phyloP scores from a whole-genome alignment of 1,284 basidiomycete species.

The Cutaneotrichosporon daszewskae region DNA sequence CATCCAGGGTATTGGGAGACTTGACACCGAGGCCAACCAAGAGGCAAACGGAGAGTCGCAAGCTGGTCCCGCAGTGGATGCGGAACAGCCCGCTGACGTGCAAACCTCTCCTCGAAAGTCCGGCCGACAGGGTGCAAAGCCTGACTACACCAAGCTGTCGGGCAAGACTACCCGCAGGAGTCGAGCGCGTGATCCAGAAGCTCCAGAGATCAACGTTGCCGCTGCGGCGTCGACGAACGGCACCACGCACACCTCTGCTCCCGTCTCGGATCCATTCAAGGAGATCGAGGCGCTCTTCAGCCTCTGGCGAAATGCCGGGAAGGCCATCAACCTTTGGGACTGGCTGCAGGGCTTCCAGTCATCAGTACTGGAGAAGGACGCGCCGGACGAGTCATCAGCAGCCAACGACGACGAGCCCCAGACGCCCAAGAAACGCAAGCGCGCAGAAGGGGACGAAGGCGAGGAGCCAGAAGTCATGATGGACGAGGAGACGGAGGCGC shows the following conservation, averaged over 20 bases:
- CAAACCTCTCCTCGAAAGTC: neutral
- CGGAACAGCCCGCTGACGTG: no score
- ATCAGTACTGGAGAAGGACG: slow-evolving; percentile 6
- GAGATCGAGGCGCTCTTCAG: slow-evolving; percentile 32
- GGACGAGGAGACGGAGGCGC: slow-evolving; percentile 23
- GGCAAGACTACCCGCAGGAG: neutral
- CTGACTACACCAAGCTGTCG: neutral
- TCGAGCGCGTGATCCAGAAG: no score
- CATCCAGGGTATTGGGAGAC: slow-evolving; percentile 10
- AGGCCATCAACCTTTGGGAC: slow-evolving; percentile 42
- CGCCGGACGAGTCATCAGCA: no score
- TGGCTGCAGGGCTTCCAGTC: slow-evolving; percentile 40
- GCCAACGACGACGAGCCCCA: neutral
- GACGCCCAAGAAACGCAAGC: neutral
- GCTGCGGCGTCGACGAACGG: no score
- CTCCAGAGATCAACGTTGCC: no score
- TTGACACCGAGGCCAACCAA: no score
- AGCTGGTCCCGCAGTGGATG: no score
- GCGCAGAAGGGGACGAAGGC: slow-evolving; percentile 8
- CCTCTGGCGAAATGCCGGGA: slow-evolving; percentile 35
- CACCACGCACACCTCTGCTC: no score
- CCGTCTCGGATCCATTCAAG: slow-evolving; percentile 18
- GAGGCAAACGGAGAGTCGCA: no score
- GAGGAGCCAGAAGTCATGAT: neutral
- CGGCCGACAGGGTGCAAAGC: neutral